Conservation (phyloP, 2,329 filamentous ascomycete species). For the Aspergillus brunneoviolaceus region DNA sequence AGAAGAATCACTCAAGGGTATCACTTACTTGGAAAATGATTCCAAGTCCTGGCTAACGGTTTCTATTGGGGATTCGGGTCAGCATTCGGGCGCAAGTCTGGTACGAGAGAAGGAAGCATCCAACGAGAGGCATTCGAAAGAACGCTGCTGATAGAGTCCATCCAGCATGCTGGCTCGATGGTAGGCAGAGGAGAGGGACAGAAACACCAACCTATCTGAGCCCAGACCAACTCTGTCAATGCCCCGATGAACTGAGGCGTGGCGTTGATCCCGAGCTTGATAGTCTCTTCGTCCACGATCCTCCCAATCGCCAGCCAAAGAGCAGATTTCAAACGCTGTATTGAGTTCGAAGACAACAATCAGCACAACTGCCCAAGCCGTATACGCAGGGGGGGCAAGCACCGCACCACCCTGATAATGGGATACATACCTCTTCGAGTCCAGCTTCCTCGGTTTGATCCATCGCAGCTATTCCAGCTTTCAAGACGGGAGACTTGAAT, state of each 20-base stretch:
- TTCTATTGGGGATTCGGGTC: slow-evolving; percentile 37
- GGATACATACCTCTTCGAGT: slow-evolving; percentile 34
- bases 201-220: slow-evolving; percentile 67
- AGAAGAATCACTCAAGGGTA: neutral
- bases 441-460: slow-evolving; percentile 31
- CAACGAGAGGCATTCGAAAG: neutral
- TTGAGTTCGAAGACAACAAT: neutral
- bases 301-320: slow-evolving; percentile 83
- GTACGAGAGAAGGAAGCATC: neutral
- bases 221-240: slow-evolving; percentile 82
- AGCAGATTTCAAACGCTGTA: slow-evolving; percentile 75
- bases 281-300: slow-evolving; percentile 82
- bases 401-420: too few species aligned
- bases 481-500: too few species aligned
- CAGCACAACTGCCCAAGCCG: neutral
- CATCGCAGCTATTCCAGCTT: slow-evolving; percentile 14
- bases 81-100: slow-evolving; percentile 3
- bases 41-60: slow-evolving; percentile 62
- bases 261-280: slow-evolving; percentile 73
- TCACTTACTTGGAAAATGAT: slow-evolving; percentile 56
- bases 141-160: too few species aligned
- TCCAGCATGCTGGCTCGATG: neutral
- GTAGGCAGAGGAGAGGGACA: neutral
- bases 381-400: neutral
- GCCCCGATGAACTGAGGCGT: slow-evolving; percentile 88